A percentile compares a stretch with the other conserved stretches of the same genome.
Conservation (phyloP, 208 protist genomes). For the Leishmania lainsoni region DNA sequence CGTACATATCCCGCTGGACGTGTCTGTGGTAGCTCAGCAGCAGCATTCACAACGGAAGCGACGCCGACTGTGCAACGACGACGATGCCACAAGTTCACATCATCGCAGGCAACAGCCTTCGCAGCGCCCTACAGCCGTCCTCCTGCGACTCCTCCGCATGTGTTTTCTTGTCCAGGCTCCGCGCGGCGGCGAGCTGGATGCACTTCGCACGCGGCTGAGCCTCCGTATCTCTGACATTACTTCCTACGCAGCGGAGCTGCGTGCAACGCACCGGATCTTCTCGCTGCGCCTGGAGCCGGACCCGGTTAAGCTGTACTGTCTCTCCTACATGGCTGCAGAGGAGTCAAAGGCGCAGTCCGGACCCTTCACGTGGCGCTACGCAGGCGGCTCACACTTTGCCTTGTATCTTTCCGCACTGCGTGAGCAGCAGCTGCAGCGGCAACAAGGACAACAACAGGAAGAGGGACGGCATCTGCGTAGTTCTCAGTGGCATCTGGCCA, state of each 20-base stretch:
- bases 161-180: constrained; percentile 72
- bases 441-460: constrained; percentile 1
- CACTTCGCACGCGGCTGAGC: constrained; percentile 61
- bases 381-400: constrained; percentile 68
- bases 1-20: background rate
- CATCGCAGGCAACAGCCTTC: background rate
- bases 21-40: background rate
- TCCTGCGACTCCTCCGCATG: constrained; percentile 53
- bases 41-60: background rate
- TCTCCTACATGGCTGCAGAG: constrained; percentile 67
- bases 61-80: constrained; percentile 5
- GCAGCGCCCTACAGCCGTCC: constrained; percentile 8
- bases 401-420: constrained; percentile 40
- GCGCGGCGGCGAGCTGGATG: constrained; percentile 61
- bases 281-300: constrained; percentile 71
- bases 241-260: constrained; percentile 44
- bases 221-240: constrained; percentile 58
- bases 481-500: background rate
- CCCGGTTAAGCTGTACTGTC: constrained; percentile 54
- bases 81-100: background rate
- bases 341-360: constrained; percentile 47
- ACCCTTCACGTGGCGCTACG: constrained; percentile 76
- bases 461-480: background rate
- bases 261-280: constrained; percentile 36
- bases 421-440: constrained; percentile 33